Evolutionary conservation across 768 basidiomycete species (phyloP), one percentile per base, ranked within the genome.

Genomic region (Tricholoma sp.): DNA sequence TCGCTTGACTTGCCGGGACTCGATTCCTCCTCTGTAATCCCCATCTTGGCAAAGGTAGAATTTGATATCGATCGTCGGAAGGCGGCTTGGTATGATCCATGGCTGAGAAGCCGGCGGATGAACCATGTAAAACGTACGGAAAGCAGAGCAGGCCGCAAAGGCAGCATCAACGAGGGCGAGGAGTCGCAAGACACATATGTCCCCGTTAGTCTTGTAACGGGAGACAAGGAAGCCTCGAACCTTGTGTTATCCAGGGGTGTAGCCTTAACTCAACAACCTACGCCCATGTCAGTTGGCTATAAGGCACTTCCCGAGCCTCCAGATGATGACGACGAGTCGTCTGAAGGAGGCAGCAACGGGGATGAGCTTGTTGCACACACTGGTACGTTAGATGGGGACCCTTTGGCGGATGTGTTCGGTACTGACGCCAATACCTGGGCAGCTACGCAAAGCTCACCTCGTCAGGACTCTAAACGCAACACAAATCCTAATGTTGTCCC

Each of bases 21-120:
- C 39, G 68, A 70, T 55, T 83, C 85, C 6, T 69, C 81, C 48
- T 81, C 86, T 24, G 71, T 91, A 20, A 84, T 92, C 53, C 90
- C 89, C 4, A 86, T 97, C 55, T 80, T 98, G 29, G 95, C 94
- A 50, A 95, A 95, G 70, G 84, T 98, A 11, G 94, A 98, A 68
- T 97, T 98, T 63, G 93, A 97, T 67, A 87, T 98, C 62, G 95
- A 97, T 70, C 76, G 77, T 37, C 75, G 81, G 52, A 86, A 79
- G 60, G 94, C 93, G 2, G 73, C 74, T 3, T 97, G 94, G 94
- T 94, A 86, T 60, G 86, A 86, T n/a, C 84, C 85, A 7, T 96
- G 91, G 91, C 57, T 85, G 28, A 78, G 84, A 55, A 89, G 84
- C 63, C 73, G 89, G 55, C 77, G 77, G 56, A 72, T 76, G 48